phyloP scores from a whole-genome alignment of 352 stramenopile genomes.

The Pythium aquatile region DNA sequence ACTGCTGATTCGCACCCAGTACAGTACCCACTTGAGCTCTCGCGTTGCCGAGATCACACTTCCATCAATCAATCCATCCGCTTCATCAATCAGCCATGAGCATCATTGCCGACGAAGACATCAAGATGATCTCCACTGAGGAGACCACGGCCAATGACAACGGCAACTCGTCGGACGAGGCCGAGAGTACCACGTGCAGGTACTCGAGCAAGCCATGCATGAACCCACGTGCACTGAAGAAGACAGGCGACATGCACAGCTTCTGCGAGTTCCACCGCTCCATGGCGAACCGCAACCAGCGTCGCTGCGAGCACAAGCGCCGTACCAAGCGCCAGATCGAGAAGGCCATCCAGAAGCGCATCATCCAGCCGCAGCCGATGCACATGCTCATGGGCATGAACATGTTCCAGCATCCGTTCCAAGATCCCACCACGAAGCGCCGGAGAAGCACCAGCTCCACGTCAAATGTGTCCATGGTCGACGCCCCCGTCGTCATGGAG shows the following conservation, averaged over 20 bases:
- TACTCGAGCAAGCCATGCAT: constrained; percentile 27
- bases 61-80: too few species aligned
- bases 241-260: constrained; percentile 25
- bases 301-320: constrained; percentile 21
- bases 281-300: constrained; percentile 30
- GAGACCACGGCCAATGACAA: not conserved
- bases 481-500: not conserved
- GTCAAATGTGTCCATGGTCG: not conserved
- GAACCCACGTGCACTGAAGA: constrained; percentile 20
- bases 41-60: too few species aligned
- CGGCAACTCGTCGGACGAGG: not conserved
- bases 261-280: constrained; percentile 28
- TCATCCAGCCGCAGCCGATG: constrained; percentile 6
- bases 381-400: constrained; percentile 4
- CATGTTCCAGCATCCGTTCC: not conserved
- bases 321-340: constrained; percentile 18
- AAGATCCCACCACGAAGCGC: not conserved
- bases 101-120: not conserved
- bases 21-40: not conserved
- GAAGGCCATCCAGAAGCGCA: constrained; percentile 7
- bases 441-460: not conserved
- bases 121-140: constrained; percentile 3
- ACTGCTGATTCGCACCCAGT: constrained; percentile 1
- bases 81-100: not conserved
- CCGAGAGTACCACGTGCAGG: constrained; percentile 14